phyloP scores from a whole-genome alignment of 2,329 filamentous ascomycete genomes.

The Plectosphaerella cucumerina region DNA sequence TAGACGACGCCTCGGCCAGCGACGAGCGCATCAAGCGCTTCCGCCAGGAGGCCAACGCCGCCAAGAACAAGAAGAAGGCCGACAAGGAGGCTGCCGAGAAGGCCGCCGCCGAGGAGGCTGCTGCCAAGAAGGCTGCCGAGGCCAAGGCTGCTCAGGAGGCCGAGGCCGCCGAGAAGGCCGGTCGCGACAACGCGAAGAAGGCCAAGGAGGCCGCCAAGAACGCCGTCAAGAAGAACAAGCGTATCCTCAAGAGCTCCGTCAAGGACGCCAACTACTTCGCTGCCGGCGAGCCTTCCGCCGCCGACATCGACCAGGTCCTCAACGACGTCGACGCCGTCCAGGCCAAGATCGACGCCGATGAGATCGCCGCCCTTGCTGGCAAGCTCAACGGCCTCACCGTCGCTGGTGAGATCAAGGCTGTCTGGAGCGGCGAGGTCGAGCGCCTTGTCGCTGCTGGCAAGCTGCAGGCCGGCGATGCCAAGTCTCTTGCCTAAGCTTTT shows the following conservation, averaged over 20 bases:
- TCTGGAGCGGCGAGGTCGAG: slow-evolving; percentile 76
- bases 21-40: slow-evolving; percentile 98
- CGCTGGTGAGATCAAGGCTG: slow-evolving; percentile 76
- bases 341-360: slow-evolving; percentile 83
- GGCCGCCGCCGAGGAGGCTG: slow-evolving; percentile 79
- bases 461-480: slow-evolving; percentile 78
- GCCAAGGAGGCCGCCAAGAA: slow-evolving; percentile 98
- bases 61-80: slow-evolving; percentile 92
- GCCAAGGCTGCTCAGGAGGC: slow-evolving; percentile 76
- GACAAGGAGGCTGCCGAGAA: slow-evolving; percentile 92
- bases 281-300: slow-evolving; percentile 64
- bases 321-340: slow-evolving; percentile 84
- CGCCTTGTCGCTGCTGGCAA: slow-evolving; percentile 77
- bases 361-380: slow-evolving; percentile 76
- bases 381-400: slow-evolving; percentile 80
- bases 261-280: slow-evolving; percentile 99
- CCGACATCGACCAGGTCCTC: slow-evolving; percentile 77
- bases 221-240: slow-evolving; percentile 99
- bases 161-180: slow-evolving; percentile 79
- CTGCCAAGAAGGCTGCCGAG: slow-evolving; percentile 78
- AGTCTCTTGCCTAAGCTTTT: slow-evolving; percentile 47
- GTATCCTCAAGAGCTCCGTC: slow-evolving; percentile 85
- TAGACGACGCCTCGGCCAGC: slow-evolving; percentile 77
- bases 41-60: slow-evolving; percentile 83
- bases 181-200: slow-evolving; percentile 86